These are phyloP conservation scores for Hyaloscypha hepaticicola DNA, from an alignment of 495 filamentous ascomycete species.

Conservation along the genomic window DNA sequence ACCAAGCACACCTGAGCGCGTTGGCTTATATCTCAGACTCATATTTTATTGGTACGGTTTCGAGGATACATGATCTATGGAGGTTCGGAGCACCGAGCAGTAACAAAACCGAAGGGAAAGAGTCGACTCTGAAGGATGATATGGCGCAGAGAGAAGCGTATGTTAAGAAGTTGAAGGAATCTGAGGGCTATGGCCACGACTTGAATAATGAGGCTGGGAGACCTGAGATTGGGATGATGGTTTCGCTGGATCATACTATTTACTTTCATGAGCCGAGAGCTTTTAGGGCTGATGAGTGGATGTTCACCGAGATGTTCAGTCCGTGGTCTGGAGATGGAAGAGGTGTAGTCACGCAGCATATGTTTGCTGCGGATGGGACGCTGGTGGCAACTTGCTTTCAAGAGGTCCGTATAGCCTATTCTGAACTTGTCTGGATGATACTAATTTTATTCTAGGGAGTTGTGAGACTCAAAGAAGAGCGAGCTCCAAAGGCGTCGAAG, in stretches of 20 bases:
- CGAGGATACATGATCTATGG: constrained; percentile 71
- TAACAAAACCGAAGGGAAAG: constrained; percentile 33
- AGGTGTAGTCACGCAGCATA: constrained; percentile 82
- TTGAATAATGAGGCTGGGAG: constrained; percentile 31
- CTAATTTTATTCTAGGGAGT: constrained; percentile 43
- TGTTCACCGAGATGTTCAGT: constrained; percentile 86
- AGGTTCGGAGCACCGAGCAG: constrained; percentile 50
- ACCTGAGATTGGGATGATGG: constrained; percentile 86
- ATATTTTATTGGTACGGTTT: constrained; percentile 89
- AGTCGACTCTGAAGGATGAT: constrained; percentile 35
- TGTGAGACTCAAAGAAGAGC: constrained; percentile 48
- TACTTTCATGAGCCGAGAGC: constrained; percentile 86
- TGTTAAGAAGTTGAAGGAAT: constrained; percentile 39
- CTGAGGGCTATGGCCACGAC: constrained; percentile 36
- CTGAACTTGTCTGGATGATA: constrained; percentile 2
- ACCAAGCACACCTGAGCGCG: constrained; percentile 76
- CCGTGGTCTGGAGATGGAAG: constrained; percentile 93
- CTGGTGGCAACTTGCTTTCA: constrained; percentile 85
- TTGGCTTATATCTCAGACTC: constrained; percentile 90
- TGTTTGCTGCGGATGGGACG: constrained; percentile 78
- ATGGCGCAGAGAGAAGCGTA: constrained; percentile 41
- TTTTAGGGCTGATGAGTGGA: constrained; percentile 89
- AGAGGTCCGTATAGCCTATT: constrained; percentile 50
- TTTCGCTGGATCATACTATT: constrained; percentile 88
- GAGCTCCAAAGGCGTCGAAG: constrained; percentile 17